Evolutionary conservation across 257 asterid species (phyloP), one percentile per base, ranked within the genome.

Genomic region (Ocimum tenuiflorum): DNA sequence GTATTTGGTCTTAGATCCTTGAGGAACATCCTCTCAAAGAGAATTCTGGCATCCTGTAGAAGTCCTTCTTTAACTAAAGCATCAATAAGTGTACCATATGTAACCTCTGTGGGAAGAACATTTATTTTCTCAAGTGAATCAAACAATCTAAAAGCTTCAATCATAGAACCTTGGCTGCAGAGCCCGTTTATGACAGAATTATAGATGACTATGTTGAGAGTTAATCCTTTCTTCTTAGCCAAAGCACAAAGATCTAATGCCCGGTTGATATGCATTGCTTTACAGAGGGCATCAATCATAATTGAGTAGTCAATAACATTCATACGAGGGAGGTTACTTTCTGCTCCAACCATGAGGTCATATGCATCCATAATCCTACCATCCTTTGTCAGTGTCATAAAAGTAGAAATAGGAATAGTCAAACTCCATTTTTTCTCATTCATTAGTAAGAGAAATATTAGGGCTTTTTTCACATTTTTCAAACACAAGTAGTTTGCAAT

Each of bases 131-230:
- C 91, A 55, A 92, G 68, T 29, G 99, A 85, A 79, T 86, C 91
- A 63, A 87, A 86, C 78, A 89, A 75, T 75, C 95, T 81, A 77
- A 89, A 82, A 57, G 97, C 99, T 74, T 89, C 96, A 42, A 90
- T 72, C 60, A 92, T 62, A 39, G 89, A 92, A 20, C 97, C 95
- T 70, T 89, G 91, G 67, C 68, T 78, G 74, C 97, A 82, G 74
- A 92, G 77, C 49, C 94, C 99, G 22, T 80, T 77, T 50, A 92
- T 80, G 42, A 92, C 84, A 10, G 90, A 71, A 73, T 92, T 88
- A 43, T 87, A 92, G 39, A 87, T 69, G 52, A 79, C 76, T 68
- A 82, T 81, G 67, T 75, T 83, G 70, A 85, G 88, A 60, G 80
- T 22, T 64, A 81, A 45, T 48, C 88, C 89, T 29, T 73, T 83